Percentiles rank a stretch among this genome's conserved stretches.
These are phyloP conservation scores for Podila epigama DNA, from an alignment of 192 early-diverging fungal genomes.

Conservation along the genomic window DNA sequence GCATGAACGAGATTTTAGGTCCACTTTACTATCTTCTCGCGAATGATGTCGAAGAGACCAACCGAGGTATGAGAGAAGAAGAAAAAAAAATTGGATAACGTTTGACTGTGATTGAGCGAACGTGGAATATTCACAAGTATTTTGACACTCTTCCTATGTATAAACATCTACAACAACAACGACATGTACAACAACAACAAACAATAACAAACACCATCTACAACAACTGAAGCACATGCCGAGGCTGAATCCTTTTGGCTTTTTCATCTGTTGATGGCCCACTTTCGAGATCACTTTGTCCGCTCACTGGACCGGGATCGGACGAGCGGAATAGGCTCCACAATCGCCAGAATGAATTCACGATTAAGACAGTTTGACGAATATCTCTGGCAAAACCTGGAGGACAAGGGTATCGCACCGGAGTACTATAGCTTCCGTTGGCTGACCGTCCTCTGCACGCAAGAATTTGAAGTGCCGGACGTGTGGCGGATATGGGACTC, in stretches of 20 bases:
- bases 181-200: not conserved
- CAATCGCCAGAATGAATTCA: slow-evolving; percentile 64
- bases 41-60: slow-evolving; percentile 56
- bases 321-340: slow-evolving; percentile 65
- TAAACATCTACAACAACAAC: not conserved
- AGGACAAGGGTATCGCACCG: slow-evolving; percentile 69
- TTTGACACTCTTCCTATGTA: too few species aligned
- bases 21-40: slow-evolving; percentile 84
- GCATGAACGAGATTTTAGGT: slow-evolving; percentile 86
- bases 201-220: not conserved
- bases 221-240: slow-evolving; percentile 58
- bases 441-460: slow-evolving; percentile 78
- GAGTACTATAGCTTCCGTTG: slow-evolving; percentile 85
- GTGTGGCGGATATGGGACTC: slow-evolving; percentile 84
- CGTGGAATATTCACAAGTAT: too few species aligned
- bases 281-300: slow-evolving; percentile 84
- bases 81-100: too few species aligned
- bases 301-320: slow-evolving; percentile 69
- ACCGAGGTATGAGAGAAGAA: slow-evolving; percentile 29
- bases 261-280: slow-evolving; percentile 73
- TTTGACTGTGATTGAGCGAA: too few species aligned
- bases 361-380: slow-evolving; percentile 62
- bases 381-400: slow-evolving; percentile 68
- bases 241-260: slow-evolving; percentile 85
- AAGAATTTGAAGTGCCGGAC: slow-evolving; percentile 81